Evolutionary conservation across 2,329 filamentous ascomycete species (phyloP).

Genomic region (Nemania abortiva): DNA sequence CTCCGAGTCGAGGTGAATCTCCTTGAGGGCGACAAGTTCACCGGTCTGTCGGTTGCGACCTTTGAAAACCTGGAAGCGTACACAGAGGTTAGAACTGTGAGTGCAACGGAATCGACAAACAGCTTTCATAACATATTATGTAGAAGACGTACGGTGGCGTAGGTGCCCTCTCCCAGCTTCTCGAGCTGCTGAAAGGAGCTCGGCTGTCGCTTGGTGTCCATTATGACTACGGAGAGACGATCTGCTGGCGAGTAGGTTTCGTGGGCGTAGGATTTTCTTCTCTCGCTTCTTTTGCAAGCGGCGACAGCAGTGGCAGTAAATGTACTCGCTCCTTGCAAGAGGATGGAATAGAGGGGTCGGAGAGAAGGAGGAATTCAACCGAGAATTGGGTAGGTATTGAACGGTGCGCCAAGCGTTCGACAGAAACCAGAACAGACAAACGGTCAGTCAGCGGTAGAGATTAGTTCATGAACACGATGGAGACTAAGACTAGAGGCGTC

Average conservation of each 20-base stretch:
- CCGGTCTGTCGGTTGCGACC: conserved; percentile 97
- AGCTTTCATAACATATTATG: not conserved
- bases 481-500: not conserved
- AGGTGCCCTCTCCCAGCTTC: conserved; percentile 98
- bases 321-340: not conserved
- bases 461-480: not conserved
- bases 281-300: too few relatives aligned
- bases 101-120: conserved; percentile 42
- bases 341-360: not conserved
- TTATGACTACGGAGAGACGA: conserved; percentile 54
- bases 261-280: not conserved
- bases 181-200: conserved; percentile 99
- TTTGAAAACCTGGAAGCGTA: conserved; percentile 84
- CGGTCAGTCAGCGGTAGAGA: not conserved
- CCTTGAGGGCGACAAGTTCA: conserved; percentile 95
- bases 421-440: not conserved
- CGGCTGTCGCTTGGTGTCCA: conserved; percentile 93
- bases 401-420: conserved; percentile 7
- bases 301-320: not conserved
- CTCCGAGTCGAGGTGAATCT: conserved; percentile 98
- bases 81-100: conserved; percentile 14
- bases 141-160: conserved; percentile 82
- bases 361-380: not conserved
- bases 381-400: not conserved
- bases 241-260: not conserved